Conservation (phyloP, 2,329 filamentous ascomycete genomes). For the Sporothrix mexicana region DNA sequence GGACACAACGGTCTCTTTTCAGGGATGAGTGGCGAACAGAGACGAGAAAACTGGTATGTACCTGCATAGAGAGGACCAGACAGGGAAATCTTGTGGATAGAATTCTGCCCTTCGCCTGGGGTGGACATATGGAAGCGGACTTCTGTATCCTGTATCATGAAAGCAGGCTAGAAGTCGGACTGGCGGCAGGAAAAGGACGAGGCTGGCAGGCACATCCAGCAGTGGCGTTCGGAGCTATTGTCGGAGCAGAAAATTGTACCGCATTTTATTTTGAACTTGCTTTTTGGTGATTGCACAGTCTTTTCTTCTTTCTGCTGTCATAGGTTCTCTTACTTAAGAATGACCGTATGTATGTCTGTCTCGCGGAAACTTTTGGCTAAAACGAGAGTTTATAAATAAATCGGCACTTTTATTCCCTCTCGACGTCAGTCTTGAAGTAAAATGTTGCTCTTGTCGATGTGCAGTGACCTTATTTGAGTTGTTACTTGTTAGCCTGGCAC, state of each 20-base stretch:
- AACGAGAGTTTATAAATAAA: background rate
- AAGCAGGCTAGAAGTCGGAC: no score
- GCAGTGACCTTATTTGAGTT: background rate
- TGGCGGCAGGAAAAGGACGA: background rate
- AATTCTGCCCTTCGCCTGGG: background rate
- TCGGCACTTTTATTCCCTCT: background rate
- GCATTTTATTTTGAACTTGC: background rate
- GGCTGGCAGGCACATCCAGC: background rate
- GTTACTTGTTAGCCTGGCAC: no score
- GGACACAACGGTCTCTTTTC: background rate
- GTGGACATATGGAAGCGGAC: background rate
- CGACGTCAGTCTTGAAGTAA: background rate
- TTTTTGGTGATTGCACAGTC: background rate
- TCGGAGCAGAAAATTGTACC: background rate
- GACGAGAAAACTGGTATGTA: background rate
- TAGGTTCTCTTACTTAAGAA: background rate
- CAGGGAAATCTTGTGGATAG: background rate
- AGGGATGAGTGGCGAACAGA: constrained; percentile 1
- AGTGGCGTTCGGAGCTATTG: background rate
- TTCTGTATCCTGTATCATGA: background rate
- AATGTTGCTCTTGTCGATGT: background rate
- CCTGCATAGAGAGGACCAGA: background rate
- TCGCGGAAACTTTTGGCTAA: constrained; percentile 1
- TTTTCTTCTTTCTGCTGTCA: background rate
- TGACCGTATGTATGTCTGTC: background rate